Evolutionary conservation across 768 basidiomycete genomes (phyloP), one percentile per base, ranked within the genome.

Genomic region (Leccinum aurantiacum): DNA sequence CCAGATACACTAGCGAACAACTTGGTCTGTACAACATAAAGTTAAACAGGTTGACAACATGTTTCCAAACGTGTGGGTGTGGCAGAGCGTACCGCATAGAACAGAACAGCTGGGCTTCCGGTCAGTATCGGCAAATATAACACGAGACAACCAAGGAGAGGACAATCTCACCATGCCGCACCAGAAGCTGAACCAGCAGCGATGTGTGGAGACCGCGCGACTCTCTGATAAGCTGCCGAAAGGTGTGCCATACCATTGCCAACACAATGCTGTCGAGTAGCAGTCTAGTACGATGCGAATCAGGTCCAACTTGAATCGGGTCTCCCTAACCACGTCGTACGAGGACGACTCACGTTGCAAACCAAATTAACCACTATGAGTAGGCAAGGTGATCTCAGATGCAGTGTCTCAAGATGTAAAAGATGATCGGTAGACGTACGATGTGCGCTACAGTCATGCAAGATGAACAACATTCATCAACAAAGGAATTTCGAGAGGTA

Each of bases 251-350:
- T 33, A 63, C 64, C 25, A 54, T 53, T 7, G 10, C 24, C 14
- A 60, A 41, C 27, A 57, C 57, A 47, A 63, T 22, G 11, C 37
- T 65, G 59, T 65, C 64, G 1, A 63, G 29, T 37, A 37, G 35
- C 9, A 60, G 15, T 53, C 64, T 65, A 38, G 22, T 24, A 44
- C n/a, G 41, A 44, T 44, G 41, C 6, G 9, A 44, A n/a, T 44
- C 3, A 10, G 9, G n/a, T 19, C 41, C 17, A 44, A 44, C 37
- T 29, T 44, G 7, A 50, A 15, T 13, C 58, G 6, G 13, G 19
- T 37, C 2, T 33, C 19, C 24, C 10, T 1, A 13, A 1, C 6
- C 4, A 3, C 31, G 8, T n/a, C 13, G n/a, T 44, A 15, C 4
- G 19, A 10, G 27, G 25, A 37, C 8, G 29, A 41, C 59, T 5